Evolutionary conservation across 2,329 filamentous ascomycete genomes (phyloP), one percentile per base, ranked within the genome.

Genomic region (Xylariomycetidae sp.): DNA sequence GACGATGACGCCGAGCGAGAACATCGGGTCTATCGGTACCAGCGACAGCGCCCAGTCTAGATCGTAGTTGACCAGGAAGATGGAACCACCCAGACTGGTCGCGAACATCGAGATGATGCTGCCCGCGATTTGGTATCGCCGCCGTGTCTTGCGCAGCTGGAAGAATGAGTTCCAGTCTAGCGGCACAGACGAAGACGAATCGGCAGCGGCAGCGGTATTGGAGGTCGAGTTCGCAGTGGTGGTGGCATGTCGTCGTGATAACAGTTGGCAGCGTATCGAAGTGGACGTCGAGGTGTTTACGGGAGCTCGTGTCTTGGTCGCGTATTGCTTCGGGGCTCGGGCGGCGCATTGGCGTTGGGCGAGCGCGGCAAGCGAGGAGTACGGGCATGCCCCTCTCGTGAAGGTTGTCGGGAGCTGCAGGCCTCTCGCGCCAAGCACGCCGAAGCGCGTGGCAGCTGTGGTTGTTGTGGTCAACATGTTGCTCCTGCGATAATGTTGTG

Each of bases 161-260:
- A 96, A 94, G 70, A 95, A 96, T 32, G 78, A 79, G 66, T 95
- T 82, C 90, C 90, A 96, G 63, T 87, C 76, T 25, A 89, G 75
- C n/a, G 31, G 37, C 5, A 31, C 26, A 5, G 26, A 16, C 12
- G 26, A 18, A 17, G 53, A 41, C 13, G 60, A 38, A 9, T 59
- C 44, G 10, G 46, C 37, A 18, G 56, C 33, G 5, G 50, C 29
- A 3, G 49, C 41, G 14, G 54, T 45, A 24, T 54, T 34, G 15
- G 47, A 32, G 8, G 50, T 39, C 12, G 54, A 44, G 18, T 46
- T 46, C 27, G 46, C 44, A 12, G 52, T 41, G 12, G 56, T 47
- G 19, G 48, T 48, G 31, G 46, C 51, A 34, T 50, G 36, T 5
- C 56, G 52, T n/a, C 48, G 49, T 17, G 37, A 16, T 3, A 43